phyloP scores from a whole-genome alignment of 257 asterid species.

The Penstemon barbatus region DNA sequence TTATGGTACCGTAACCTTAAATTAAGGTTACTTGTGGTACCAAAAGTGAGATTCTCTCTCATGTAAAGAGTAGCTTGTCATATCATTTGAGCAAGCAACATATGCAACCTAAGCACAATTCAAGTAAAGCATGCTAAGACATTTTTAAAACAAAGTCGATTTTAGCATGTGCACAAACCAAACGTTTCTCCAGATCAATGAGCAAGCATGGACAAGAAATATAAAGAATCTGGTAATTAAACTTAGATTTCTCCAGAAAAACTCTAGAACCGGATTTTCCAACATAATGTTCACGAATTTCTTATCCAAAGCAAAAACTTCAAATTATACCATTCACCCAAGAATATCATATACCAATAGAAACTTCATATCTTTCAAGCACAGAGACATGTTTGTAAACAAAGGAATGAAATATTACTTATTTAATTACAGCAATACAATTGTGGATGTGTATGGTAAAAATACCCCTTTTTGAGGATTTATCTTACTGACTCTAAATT shows the following conservation, averaged over 20 bases:
- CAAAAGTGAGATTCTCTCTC: no score
- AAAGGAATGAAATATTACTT: no score
- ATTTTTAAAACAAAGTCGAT: neutral
- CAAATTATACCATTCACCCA: neutral
- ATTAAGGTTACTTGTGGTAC: no score
- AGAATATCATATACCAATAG: neutral
- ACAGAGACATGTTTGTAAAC: no score
- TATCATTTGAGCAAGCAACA: constrained; percentile 12
- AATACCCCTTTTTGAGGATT: no score
- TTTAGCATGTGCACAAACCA: neutral
- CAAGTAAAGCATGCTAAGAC: neutral
- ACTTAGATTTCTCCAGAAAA: neutral
- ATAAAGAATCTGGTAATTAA: neutral
- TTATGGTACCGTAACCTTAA: no score
- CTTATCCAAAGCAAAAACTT: neutral
- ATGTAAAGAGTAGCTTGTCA: no score
- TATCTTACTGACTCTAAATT: no score
- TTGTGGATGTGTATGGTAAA: no score
- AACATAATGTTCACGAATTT: neutral
- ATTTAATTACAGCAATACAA: no score
- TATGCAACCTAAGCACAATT: neutral
- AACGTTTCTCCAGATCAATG: neutral
- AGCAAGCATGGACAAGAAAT: neutral
- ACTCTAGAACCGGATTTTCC: neutral
- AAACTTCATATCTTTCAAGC: no score